Evolutionary conservation across 2,329 filamentous ascomycete genomes (phyloP), one percentile per base, ranked within the genome.

Genomic region (Apiospora pterosperma): DNA sequence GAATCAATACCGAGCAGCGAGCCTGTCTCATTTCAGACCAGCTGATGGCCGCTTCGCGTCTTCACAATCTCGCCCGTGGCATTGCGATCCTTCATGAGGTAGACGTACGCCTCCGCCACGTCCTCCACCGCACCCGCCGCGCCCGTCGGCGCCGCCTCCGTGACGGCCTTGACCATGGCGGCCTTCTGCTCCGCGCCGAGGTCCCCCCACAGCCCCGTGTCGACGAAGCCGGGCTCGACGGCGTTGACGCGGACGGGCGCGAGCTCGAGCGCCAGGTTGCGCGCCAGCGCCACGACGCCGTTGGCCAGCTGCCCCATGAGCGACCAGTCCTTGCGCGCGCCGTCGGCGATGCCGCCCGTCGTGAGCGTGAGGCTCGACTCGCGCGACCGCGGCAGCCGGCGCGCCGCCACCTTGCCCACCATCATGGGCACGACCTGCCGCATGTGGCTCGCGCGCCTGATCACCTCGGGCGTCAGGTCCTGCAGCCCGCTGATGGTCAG

Each of bases 371-470:
- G 42, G 59, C 71, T 73, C 55, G 63, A 64, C 31, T 66, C 66
- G n/a, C 8, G 11, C 21, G 68, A 65, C 7, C 61, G 58, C 5
- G 69, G 65, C 7, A 79, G 71, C 62, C 74, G 70, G 2, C 69
- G 68, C 64, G 65, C 63, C 6, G 72, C 74, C 0, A 73, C 67
- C 65, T 79, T 79, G 62, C 72, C 76, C 5, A 77, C 48, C 60
- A 77, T 64, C n/a, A 75, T n/a, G 0, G 76, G 74, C n/a, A 73
- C 73, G 16, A 72, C 62, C 62, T 76, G 66, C 7, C 75, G 74
- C 68, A 79, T 70, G 38, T 75, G 76, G 59, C 69, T 64, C 0
- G 66, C 73, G 36, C 59, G 36, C 1, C 65, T 65, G 58, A 77
- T 70, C 34, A 59, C 59, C 1, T 72, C 75, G n/a, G 68, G 64